Evolutionary conservation across 2,329 filamentous ascomycete genomes (phyloP), one percentile per base, ranked within the genome.

Genomic region (Colletotrichum sp.): DNA sequence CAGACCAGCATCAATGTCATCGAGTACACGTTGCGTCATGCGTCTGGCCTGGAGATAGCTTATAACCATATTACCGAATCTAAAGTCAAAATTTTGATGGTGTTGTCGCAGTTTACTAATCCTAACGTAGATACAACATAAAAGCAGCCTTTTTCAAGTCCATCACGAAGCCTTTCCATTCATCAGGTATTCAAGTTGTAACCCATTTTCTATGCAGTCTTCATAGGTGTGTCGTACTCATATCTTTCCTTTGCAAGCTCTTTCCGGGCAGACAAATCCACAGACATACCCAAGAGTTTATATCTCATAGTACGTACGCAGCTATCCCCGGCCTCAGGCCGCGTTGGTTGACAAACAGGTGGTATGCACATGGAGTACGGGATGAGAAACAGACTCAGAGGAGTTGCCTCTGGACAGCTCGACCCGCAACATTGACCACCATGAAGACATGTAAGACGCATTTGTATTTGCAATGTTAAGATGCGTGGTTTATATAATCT

Each of bases 101-200:
- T 7, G 43, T 7, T 48, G n/a, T 48, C 1, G 43, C 43, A 48
- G 6, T 48, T 21, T 48, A 21, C 2, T 21, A 7, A 21, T 21
- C 6, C 43, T 48, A 32, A 32, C 9, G 30, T 32, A 21, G 10
- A 7, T 7, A 13, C 10, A 48, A 21, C 43, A 21, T 1, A 48
- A 48, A 43, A 43, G 0, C 39, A n/a, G 18, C 0, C 5, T 3
- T n/a, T 6, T 43, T 4, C n/a, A 21, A 12, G n/a, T n/a, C 43
- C 3, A 0, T 21, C 10, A 21, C n/a, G 1, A 48, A 3, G 3
- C 10, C n/a, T 48, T 2, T 21, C 3, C n/a, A 21, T 48, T 21
- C 43, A 3, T 48, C 43, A 3, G n/a, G n/a, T 48, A 12, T 48
- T 48, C 43, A n/a, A 6, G 5, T 12, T n/a, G 18, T 3, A 5